phyloP scores from a whole-genome alignment of 805 yeast genomes.

The Metschnikowia picachoensis region DNA sequence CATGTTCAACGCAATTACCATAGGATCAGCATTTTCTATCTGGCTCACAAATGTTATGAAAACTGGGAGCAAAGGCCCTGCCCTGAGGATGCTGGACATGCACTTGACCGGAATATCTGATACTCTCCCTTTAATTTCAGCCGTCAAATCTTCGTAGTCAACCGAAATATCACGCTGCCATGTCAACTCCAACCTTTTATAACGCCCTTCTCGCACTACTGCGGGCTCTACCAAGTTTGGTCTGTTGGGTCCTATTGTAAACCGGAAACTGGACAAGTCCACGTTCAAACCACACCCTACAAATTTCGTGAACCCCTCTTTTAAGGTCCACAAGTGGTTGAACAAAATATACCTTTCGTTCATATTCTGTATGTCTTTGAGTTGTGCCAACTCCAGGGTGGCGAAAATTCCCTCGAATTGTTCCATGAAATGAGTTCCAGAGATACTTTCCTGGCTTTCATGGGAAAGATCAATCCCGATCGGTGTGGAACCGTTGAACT shows the following conservation, averaged over 20 bases:
- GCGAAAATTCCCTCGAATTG: constrained; percentile 44
- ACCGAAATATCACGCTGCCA: constrained; percentile 13
- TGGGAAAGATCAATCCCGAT: constrained; percentile 40
- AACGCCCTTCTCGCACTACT: not conserved
- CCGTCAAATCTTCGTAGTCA: constrained; percentile 1
- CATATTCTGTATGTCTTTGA: constrained; percentile 20
- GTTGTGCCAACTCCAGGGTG: constrained; percentile 26
- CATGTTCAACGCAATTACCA: constrained; percentile 6
- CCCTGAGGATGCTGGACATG: constrained; percentile 4
- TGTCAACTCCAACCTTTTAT: not conserved
- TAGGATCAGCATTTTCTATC: not conserved
- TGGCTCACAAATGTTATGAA: constrained; percentile 9
- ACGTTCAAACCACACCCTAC: constrained; percentile 52
- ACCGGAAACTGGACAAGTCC: constrained; percentile 14
- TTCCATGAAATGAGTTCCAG: constrained; percentile 26
- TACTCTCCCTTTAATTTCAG: not conserved
- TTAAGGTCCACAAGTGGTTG: constrained; percentile 71
- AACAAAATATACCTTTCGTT: constrained; percentile 31
- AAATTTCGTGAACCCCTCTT: constrained; percentile 70
- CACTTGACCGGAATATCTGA: constrained; percentile 1
- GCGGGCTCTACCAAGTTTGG: not conserved
- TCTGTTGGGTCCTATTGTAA: constrained; percentile 2
- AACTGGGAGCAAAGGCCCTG: constrained; percentile 6
- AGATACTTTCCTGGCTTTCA: constrained; percentile 23
- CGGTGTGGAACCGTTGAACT: constrained; percentile 19